Evolutionary conservation across 805 yeast species (phyloP).

Genomic region (Metschnikowia cubensis): DNA sequence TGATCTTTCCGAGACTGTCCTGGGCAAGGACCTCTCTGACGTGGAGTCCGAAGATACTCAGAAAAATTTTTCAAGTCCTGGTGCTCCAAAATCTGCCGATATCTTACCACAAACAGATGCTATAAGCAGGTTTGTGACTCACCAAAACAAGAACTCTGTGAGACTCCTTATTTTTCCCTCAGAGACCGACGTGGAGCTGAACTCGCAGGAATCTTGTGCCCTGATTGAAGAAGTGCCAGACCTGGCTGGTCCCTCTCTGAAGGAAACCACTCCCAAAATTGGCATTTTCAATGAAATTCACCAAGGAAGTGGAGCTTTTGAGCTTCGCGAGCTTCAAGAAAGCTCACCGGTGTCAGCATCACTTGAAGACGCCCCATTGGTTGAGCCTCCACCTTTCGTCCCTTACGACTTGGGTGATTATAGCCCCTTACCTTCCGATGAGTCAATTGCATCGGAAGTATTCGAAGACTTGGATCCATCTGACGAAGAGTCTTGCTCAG

Average conservation of each 20-base stretch:
- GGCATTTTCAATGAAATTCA: neutral
- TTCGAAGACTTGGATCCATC: neutral
- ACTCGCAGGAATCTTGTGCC: too few species aligned
- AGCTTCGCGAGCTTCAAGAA: neutral
- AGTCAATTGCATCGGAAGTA: neutral
- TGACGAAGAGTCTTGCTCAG: neutral
- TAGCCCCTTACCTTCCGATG: slow-evolving; percentile 1
- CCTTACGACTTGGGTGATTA: neutral
- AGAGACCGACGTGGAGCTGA: neutral
- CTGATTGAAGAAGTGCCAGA: neutral
- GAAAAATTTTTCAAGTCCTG: neutral
- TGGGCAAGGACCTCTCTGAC: neutral
- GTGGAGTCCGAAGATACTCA: neutral
- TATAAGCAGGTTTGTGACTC: neutral
- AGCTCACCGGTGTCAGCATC: neutral
- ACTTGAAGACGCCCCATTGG: neutral
- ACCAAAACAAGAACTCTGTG: neutral
- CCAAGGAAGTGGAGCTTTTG: neutral
- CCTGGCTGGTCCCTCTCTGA: neutral
- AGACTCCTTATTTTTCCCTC: neutral
- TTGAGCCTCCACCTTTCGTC: neutral
- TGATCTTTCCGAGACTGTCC: neutral
- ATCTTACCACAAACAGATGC: neutral
- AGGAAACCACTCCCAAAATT: neutral
- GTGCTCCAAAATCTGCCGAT: neutral